These are phyloP conservation scores for Eucalyptus globulus DNA, from an alignment of 345 rosid genomes.

Conservation along the genomic window DNA sequence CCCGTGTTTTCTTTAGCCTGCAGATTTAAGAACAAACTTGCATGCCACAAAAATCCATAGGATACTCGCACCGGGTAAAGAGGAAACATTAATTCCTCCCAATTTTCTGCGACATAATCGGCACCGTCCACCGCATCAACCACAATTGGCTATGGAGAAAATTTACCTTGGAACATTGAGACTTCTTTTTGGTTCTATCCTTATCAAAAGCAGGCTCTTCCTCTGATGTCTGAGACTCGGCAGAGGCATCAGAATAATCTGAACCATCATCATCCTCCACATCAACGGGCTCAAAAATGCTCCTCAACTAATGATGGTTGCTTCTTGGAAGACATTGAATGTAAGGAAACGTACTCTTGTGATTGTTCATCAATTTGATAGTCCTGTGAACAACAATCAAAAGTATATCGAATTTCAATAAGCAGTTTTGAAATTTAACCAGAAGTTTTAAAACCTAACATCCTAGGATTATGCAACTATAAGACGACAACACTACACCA, in stretches of 20 bases:
- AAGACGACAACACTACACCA: neutral
- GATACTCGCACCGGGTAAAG: neutral
- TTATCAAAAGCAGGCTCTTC: conserved; percentile 11
- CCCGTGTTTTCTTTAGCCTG: neutral
- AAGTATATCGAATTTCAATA: neutral
- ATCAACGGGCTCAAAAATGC: conserved; percentile 73
- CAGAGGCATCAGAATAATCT: conserved; percentile 55
- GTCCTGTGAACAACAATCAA: conserved; percentile 32
- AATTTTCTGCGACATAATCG: neutral
- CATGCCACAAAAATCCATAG: neutral
- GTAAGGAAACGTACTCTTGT: conserved; percentile 48
- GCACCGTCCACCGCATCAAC: neutral
- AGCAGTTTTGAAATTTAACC: neutral
- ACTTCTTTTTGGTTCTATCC: conserved; percentile 25
- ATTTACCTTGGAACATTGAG: conserved; percentile 47
- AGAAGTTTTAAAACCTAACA: neutral
- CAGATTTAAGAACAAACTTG: neutral
- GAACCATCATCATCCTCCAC: conserved; percentile 33
- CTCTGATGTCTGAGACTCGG: conserved; percentile 26
- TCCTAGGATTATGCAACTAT: neutral
- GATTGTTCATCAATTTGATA: conserved; percentile 67
- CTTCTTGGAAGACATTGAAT: conserved; percentile 60
- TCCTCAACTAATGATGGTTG: conserved; percentile 61
- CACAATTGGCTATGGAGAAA: neutral
- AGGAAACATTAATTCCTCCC: neutral